These are phyloP conservation scores for Pseudogymnoascus sp. DNA, from an alignment of 2,329 filamentous ascomycete species.

Conservation along the genomic window DNA sequence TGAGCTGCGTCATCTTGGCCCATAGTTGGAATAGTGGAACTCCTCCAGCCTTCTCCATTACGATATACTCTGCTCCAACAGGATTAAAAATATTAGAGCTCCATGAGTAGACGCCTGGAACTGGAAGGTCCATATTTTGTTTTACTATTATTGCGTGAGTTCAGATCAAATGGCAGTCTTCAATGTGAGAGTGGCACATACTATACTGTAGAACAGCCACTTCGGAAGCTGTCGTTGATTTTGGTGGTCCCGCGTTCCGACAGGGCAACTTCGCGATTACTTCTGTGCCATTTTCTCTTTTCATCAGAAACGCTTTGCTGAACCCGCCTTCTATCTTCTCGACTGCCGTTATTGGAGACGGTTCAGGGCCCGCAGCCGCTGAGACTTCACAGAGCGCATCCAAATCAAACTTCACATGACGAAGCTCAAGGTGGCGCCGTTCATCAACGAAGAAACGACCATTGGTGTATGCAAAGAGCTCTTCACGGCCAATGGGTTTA, in stretches of 20 bases:
- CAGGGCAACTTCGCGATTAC: constrained; percentile 39
- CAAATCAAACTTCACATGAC: constrained; percentile 37
- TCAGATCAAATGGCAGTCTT: not conserved
- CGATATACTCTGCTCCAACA: constrained; percentile 34
- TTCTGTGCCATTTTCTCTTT: constrained; percentile 32
- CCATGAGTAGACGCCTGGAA: constrained; percentile 31
- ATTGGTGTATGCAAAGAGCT: constrained; percentile 27
- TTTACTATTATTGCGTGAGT: constrained; percentile 11
- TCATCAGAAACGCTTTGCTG: constrained; percentile 40
- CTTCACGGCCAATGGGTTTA: not conserved
- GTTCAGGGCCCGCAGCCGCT: constrained; percentile 33
- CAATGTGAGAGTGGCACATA: constrained; percentile 22
- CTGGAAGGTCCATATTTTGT: constrained; percentile 24
- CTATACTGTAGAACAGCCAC: constrained; percentile 40
- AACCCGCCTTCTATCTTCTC: constrained; percentile 41
- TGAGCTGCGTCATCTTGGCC: constrained; percentile 18
- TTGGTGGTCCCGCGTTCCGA: constrained; percentile 33
- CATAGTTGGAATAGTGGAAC: constrained; percentile 27
- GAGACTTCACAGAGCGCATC: constrained; percentile 33
- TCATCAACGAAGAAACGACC: constrained; percentile 36
- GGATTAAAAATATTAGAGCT: constrained; percentile 18
- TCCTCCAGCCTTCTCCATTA: constrained; percentile 34
- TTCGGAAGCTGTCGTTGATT: constrained; percentile 36
- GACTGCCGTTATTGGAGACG: constrained; percentile 30
- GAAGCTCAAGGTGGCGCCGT: constrained; percentile 32